Evolutionary conservation across 2,329 filamentous ascomycete genomes (phyloP), one percentile per base, ranked within the genome.

Genomic region (Penicillium brasilianum): DNA sequence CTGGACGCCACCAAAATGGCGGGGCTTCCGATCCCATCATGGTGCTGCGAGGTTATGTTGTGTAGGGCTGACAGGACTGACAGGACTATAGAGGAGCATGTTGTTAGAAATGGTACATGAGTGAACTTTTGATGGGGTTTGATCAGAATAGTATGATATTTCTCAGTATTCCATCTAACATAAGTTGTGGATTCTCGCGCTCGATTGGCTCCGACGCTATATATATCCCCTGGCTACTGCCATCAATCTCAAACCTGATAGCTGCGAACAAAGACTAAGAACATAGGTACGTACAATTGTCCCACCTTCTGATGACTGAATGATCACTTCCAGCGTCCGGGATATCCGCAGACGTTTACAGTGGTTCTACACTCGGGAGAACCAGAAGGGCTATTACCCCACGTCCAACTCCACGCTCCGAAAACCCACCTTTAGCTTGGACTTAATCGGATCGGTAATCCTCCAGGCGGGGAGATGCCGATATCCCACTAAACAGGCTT

Each of bases 381-480:
- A 41, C 51, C 32, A 49, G 37, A 52, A 16, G 3, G 39, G 9
- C 22, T 28, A 18, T 18, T 50, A 53, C 57, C 59, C 66, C 66
- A 64, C 66, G 60, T 61, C 61, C 30, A 34, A 59, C 63, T 60
- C 65, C 66, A 62, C 57, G 46, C 62, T 66, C 65, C 63, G 65
- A 67, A 64, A 61, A 36, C 48, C 25, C 60, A 59, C 58, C 44
- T 58, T 57, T 53, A 60, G 56, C 51, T 50, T 58, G 25, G 50
- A 50, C 20, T 28, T 50, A 37, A 58, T 69, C 65, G 65, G 63
- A 67, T 60, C 58, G n/a, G 60, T 62, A 51, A 50, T 57, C 44
- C 20, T 61, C 36, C 22, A 59, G 49, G 60, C 59, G 57, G 61
- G 57, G 59, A 37, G 39, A 54, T 48, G 53, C 63, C 63, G 63